Conservation (phyloP, 805 yeast genomes). For the Candida sithepensis region DNA sequence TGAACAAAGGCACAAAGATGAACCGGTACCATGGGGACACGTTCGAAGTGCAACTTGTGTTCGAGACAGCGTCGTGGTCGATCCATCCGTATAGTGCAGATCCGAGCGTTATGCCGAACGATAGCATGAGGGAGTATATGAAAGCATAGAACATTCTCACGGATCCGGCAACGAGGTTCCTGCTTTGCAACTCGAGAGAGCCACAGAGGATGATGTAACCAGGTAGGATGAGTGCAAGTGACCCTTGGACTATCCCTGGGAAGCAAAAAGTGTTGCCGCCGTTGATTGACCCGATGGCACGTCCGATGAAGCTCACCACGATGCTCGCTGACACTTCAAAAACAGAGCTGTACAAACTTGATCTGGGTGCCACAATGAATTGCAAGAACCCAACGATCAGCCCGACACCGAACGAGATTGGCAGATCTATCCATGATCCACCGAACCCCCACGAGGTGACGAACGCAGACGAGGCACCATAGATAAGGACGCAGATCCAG, state of each 20-base stretch:
- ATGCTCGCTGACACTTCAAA: constrained; percentile 92
- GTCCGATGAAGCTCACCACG: constrained; percentile 78
- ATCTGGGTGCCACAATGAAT: constrained; percentile 73
- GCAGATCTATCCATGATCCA: constrained; percentile 85
- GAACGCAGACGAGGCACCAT: constrained; percentile 74
- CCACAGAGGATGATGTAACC: constrained; percentile 94
- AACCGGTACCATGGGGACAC: constrained; percentile 60
- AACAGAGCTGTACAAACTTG: constrained; percentile 80
- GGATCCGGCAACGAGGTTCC: constrained; percentile 88
- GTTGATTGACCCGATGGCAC: constrained; percentile 84
- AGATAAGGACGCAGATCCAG: constrained; percentile 74
- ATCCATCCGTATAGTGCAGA: constrained; percentile 96
- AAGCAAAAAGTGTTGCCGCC: constrained; percentile 71
- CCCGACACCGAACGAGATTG: constrained; percentile 78
- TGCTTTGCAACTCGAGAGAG: constrained; percentile 83
- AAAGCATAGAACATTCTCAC: constrained; percentile 97
- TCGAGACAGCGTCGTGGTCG: constrained; percentile 67
- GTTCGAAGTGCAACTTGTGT: constrained; percentile 50
- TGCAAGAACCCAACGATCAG: constrained; percentile 80
- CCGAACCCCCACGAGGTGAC: constrained; percentile 88
- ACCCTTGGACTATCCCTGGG: constrained; percentile 85
- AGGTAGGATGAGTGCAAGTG: constrained; percentile 85
- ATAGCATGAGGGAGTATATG: constrained; percentile 83
- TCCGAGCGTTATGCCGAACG: constrained; percentile 92
- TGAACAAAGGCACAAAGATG: constrained; percentile 76